Evolutionary conservation across 805 yeast species (phyloP), one percentile per base, ranked within the genome.

Genomic region (Starmerella sirachaensis): DNA sequence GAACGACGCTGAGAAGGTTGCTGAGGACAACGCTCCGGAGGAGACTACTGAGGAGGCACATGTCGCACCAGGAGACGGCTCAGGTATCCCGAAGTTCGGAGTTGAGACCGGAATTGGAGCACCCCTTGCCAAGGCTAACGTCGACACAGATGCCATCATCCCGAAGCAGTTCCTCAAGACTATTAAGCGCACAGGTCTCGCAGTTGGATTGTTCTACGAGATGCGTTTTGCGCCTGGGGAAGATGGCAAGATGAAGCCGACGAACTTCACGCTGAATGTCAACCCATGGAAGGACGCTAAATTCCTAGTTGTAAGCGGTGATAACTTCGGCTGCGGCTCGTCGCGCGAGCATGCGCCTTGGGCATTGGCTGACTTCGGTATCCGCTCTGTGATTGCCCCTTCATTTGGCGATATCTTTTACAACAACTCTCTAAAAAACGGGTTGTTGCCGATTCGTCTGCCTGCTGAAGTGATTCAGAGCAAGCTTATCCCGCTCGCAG

Each of bases 281-380:
- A 79, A 69, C 38, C 94, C 95, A 36, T 88, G 76, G 69, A 73
- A 77, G 49, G 54, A 69, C 18, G 78, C 97, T 16, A 76, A 80
- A 61, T 78, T 88, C 50, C 66, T 91, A 49, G 78, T 88, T 50
- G 94, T 85, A 43, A 76, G 93, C 29, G 98, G 98, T 60, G 93
- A 83, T 58, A 91, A 91, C 69, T 91, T 91, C 58, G 98, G 98
- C 50, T 91, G 98, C 68, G 98, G 98, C 55, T 86, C 96, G 28
- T 86, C 96, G 2, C 83, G 98, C 72, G 98, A 91, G 63, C 98
- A 91, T 56, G 98, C 98, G 23, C 97, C 98, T 41, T 91, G 98
- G 98, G 97, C 98, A 2, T 70, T 91, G 50, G 86, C 85, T 55
- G 98, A 91, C 64, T 91, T 91, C 55, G 98, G 98, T 62, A 85